Evolutionary conservation across 306 rosid species (phyloP).

Genomic region (Glycine soja): DNA sequence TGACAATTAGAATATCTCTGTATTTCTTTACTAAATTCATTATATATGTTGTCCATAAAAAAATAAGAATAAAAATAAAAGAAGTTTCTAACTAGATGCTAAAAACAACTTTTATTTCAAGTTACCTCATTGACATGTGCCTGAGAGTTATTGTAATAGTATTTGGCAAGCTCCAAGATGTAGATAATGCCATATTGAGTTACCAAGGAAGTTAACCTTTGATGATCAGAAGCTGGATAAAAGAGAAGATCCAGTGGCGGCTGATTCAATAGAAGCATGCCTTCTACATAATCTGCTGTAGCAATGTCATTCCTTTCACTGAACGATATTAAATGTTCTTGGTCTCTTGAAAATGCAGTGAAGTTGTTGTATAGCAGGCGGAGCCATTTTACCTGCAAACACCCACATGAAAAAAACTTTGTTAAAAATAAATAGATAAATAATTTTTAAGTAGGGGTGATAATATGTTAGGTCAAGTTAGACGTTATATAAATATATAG

Average conservation of each 20-base stretch:
- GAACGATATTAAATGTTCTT: slow-evolving; percentile 63
- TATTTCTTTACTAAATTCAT: no score
- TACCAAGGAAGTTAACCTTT: slow-evolving; percentile 56
- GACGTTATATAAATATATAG: no score
- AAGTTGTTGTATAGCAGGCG: slow-evolving; percentile 65
- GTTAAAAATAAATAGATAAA: no score
- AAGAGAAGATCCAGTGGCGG: slow-evolving; percentile 63
- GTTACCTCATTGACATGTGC: slow-evolving; percentile 50
- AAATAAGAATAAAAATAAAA: background rate
- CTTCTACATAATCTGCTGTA: slow-evolving; percentile 66
- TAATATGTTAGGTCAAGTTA: no score
- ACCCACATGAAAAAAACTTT: background rate
- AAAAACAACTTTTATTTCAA: background rate
- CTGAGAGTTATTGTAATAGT: slow-evolving; percentile 50
- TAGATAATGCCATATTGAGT: slow-evolving; percentile 62
- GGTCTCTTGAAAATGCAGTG: slow-evolving; percentile 59
- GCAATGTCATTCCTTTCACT: slow-evolving; percentile 29
- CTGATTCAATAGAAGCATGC: slow-evolving; percentile 58
- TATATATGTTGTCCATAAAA: background rate
- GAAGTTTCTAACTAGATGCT: background rate
- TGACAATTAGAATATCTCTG: no score
- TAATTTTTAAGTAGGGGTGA: no score
- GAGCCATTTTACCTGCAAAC: slow-evolving; percentile 68
- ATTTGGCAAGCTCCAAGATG: slow-evolving; percentile 58
- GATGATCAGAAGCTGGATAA: slow-evolving; percentile 56